These are phyloP conservation scores for Asparagopsis taxiformis DNA, from an alignment of 31 red algal species.

Conservation along the genomic window DNA sequence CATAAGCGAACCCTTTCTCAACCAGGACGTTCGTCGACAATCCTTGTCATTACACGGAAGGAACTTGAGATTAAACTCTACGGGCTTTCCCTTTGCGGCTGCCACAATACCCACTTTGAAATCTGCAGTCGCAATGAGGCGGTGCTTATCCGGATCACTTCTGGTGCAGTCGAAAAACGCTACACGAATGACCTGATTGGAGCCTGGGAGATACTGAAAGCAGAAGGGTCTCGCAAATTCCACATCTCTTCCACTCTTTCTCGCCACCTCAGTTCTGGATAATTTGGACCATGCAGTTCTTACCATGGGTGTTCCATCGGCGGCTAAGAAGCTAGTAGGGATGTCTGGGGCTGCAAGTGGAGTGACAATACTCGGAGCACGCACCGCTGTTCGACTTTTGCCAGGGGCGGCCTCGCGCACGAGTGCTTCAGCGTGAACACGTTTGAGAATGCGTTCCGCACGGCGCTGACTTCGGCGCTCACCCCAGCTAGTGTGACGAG, in stretches of 20 bases:
- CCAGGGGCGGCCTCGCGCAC: background rate
- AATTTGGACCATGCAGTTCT: conserved; percentile 24
- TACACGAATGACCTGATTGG: conserved; percentile 20
- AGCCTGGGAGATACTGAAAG: conserved; percentile 6
- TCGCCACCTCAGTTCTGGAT: conserved; percentile 24
- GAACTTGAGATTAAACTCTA: conserved; percentile 18
- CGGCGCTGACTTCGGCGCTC: too few species aligned
- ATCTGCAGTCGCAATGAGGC: conserved; percentile 28
- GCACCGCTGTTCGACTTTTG: too few species aligned
- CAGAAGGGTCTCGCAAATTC: conserved; percentile 20
- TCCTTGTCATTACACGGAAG: conserved; percentile 29
- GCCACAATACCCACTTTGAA: background rate
- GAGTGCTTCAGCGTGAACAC: too few species aligned
- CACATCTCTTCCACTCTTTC: conserved; percentile 42
- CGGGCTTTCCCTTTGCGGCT: conserved; percentile 7
- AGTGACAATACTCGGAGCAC: background rate
- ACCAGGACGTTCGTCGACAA: conserved; percentile 7
- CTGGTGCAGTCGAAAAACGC: conserved; percentile 29
- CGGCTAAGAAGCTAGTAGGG: background rate
- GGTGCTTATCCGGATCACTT: conserved; percentile 7
- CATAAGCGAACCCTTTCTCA: conserved; percentile 24
- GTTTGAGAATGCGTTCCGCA: too few species aligned
- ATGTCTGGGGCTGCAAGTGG: background rate
- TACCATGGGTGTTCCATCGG: background rate
- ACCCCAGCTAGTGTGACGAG: background rate